A percentile compares a stretch with the other conserved stretches of the same genome.
Conservation (phyloP, 306 rosid genomes). For the Quercus ilex region DNA sequence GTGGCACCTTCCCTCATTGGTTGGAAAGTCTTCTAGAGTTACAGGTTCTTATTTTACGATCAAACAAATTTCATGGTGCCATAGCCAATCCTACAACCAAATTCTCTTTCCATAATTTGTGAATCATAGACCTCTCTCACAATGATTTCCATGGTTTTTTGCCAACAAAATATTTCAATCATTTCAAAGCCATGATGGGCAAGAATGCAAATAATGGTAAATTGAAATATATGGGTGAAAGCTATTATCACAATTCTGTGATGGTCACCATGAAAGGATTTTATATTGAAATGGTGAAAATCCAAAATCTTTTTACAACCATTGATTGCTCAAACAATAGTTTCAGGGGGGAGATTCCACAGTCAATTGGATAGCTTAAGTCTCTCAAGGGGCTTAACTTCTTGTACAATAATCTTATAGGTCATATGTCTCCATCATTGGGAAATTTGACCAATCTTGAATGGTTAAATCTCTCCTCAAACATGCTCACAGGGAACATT, state of each 20-base stretch:
- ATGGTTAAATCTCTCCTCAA: too few species aligned
- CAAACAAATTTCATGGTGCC: slow-evolving; percentile 10
- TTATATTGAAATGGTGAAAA: neutral
- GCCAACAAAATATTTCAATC: too few species aligned
- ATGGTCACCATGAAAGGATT: neutral
- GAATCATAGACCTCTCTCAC: too few species aligned
- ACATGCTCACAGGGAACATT: neutral
- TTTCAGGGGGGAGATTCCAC: neutral
- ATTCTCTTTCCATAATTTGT: too few species aligned
- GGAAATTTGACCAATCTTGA: neutral
- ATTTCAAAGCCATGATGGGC: too few species aligned
- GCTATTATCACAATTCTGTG: neutral
- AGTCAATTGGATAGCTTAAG: neutral
- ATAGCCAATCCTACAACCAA: too few species aligned
- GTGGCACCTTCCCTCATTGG: slow-evolving; percentile 9
- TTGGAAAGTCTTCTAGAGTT: neutral
- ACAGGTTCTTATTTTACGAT: slow-evolving; percentile 2
- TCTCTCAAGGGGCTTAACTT: neutral
- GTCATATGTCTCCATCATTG: neutral
- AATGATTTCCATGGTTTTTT: too few species aligned
- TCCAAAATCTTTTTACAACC: neutral
- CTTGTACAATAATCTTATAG: neutral
- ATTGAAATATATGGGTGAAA: neutral
- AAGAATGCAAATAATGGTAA: too few species aligned
- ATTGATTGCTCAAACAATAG: neutral